Base-by-base conservation (phyloP, 805 yeast genomes). In the Kodamaea sagamina region DNA sequence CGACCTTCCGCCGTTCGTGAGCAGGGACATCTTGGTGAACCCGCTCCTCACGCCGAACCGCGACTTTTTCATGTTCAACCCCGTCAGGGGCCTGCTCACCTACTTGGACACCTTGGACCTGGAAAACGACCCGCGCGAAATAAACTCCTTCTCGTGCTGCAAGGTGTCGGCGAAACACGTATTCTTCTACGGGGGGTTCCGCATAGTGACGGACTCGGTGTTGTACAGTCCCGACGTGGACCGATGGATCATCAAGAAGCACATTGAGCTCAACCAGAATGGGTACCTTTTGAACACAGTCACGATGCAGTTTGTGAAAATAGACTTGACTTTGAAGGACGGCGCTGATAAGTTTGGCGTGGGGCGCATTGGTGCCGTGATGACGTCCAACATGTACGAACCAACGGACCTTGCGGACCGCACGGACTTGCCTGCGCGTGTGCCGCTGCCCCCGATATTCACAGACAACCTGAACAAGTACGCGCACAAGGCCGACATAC, bases 141-240 rank as follows among this genome's bases (percentile, higher is more conserved):
- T 83, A 13, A 54, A 77, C 34, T 73, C 79, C 42, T 63, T 79
- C 57, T 53, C 71, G 4, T 71, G 77, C 12, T 67, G 78, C 6
- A 68, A 63, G 42, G 63, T 85, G 4, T 76, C 86, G 4, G 67
- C 72, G n/a, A 62, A 79, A 27, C 82, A 82, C 52, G 69, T 80
- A 11, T 72, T 84, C 49, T 73, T 75, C 46, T 83, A 78, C 55
- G 95, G 92, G n/a, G 95, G 93, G 0, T 77, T 83, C 56, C 77
- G 75, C 41, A 43, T 70, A 15, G 47, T 49, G 17, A 53, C 53
- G 12, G 58, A 53, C 9, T 50, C 60, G 1, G 62, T 59, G 6
- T 42, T 43, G 1, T 58, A 63, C 43, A 43, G 51, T 5, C 53
- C 54, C 4, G 50, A 54, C 2, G 41, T 52, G 13, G 64, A 58